Percentiles rank a stretch among this genome's conserved stretches.
These are phyloP conservation scores for Massarina eburnea DNA, from an alignment of 2,329 filamentous ascomycete genomes.

Conservation along the genomic window DNA sequence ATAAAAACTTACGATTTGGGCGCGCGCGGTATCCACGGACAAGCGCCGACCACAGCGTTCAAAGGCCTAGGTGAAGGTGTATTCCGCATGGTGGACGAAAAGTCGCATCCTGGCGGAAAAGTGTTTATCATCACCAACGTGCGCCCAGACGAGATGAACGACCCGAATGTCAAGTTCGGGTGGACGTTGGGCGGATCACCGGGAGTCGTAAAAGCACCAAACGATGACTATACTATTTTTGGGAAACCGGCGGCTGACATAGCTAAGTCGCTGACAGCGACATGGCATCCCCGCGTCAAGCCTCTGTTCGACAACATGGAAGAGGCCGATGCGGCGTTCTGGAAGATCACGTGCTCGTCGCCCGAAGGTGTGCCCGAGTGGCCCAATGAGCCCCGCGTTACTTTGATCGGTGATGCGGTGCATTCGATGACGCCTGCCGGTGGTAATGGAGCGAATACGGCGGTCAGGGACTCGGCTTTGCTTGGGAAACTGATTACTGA, in stretches of 20 bases:
- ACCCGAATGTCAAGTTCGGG: conserved; percentile 59
- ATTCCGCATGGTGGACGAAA: conserved; percentile 56
- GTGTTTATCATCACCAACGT: conserved; percentile 66
- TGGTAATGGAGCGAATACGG: conserved; percentile 50
- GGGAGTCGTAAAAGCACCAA: conserved; percentile 59
- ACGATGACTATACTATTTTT: conserved; percentile 61
- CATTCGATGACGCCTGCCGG: conserved; percentile 52
- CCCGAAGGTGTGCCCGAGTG: conserved; percentile 63
- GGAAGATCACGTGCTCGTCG: conserved; percentile 66
- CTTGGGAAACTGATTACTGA: conserved; percentile 43
- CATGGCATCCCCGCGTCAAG: conserved; percentile 60
- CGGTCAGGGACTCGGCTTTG: conserved; percentile 46
- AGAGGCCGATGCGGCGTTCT: conserved; percentile 61
- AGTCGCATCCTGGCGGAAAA: conserved; percentile 42
- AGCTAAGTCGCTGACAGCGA: conserved; percentile 55
- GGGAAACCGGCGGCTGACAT: conserved; percentile 60
- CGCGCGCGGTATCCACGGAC: conserved; percentile 65
- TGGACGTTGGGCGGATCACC: conserved; percentile 65
- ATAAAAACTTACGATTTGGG: conserved; percentile 66
- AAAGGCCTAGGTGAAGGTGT: conserved; percentile 65
- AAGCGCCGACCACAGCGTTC: conserved; percentile 64
- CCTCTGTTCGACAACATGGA: conserved; percentile 62
- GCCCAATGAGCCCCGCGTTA: conserved; percentile 57
- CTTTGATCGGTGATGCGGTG: conserved; percentile 49
- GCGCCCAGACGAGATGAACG: conserved; percentile 60